Evolutionary conservation across 768 basidiomycete genomes (phyloP), one percentile per base, ranked within the genome.

Genomic region (Mycena belliarum): DNA sequence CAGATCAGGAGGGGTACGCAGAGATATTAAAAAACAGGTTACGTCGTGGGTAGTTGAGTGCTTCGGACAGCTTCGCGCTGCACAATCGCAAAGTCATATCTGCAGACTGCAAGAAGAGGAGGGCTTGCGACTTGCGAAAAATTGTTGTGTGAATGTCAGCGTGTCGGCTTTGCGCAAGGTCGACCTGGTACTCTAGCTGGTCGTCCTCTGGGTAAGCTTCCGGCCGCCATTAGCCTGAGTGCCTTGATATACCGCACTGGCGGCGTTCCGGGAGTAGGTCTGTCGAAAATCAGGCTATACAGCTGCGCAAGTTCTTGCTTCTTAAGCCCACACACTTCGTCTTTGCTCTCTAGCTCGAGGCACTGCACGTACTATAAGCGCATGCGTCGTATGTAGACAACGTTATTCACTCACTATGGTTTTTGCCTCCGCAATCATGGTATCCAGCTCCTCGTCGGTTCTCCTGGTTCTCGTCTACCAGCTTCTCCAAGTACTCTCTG

Each of bases 151-250:
- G 77, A 18, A 76, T 66, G 55, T 73, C 60, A 38, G 75, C 72
- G 59, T 79, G 70, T 11, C 64, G 59, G 24, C 50, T 64, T 28
- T 74, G 69, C 0, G 74, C 73, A 25, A 63, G 66, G 18, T 68
- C 61, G 18, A 78, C 63, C 37, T 75, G 67, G 43, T 75, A 69
- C 62, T 79, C 76, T n/a, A 79, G 67, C 23, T 65, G 68, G 58
- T 79, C 78, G 43, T 79, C 78, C 57, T 78, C 78, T 29, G 78
- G 78, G 57, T 76, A 81, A 20, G 72, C 79, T 76, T 12, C 11
- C 44, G 35, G 12, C 14, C 16, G 10, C 25, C n/a, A 9, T 42
- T 33, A 38, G 25, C 14, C 11, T n/a, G 28, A 16, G 10, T n/a
- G 23, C 6, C 26, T 42, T 23, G 18, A 18, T n/a, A 32, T 14